A percentile compares a stretch with the other conserved stretches of the same genome.
Evolutionary conservation across 306 rosid genomes (phyloP).

Genomic region (Senna siamea): DNA sequence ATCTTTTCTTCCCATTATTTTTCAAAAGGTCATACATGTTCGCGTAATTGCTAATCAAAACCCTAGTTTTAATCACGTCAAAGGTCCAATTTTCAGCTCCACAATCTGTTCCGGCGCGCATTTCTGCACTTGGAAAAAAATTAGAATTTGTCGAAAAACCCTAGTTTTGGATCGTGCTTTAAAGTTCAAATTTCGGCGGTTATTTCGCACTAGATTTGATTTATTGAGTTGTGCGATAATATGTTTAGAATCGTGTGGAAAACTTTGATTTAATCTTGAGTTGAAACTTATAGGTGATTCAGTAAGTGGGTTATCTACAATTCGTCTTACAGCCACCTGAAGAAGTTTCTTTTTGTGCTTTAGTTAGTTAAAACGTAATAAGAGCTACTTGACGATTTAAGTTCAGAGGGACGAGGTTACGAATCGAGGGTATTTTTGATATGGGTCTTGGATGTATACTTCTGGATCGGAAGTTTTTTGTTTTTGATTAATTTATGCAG

Average conservation of each 20-base stretch:
- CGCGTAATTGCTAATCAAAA: slow-evolving; percentile 46
- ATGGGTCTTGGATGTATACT: slow-evolving; percentile 8
- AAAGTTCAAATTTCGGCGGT: slow-evolving; percentile 34
- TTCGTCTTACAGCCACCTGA: slow-evolving; percentile 5
- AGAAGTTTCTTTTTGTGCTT: slow-evolving; percentile 25
- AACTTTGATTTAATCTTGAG: slow-evolving; percentile 41
- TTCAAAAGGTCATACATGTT: slow-evolving; percentile 20
- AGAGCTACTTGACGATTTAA: slow-evolving; percentile 37
- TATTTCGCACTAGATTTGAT: slow-evolving; percentile 53
- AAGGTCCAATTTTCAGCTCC: slow-evolving; percentile 44
- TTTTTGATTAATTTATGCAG: neutral
- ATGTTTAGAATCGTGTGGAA: slow-evolving; percentile 20
- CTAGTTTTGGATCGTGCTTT: slow-evolving; percentile 57
- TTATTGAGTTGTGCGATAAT: slow-evolving; percentile 32
- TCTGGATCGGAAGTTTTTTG: slow-evolving; percentile 29
- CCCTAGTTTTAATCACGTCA: slow-evolving; percentile 56
- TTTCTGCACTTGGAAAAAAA: slow-evolving; percentile 28
- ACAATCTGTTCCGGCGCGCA: slow-evolving; percentile 33
- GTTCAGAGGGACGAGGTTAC: slow-evolving; percentile 17
- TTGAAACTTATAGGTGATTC: slow-evolving; percentile 39
- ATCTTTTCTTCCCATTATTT: slow-evolving; percentile 23
- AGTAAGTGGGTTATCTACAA: slow-evolving; percentile 38
- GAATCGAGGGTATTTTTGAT: slow-evolving; percentile 9
- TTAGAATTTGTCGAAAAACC: slow-evolving; percentile 58
- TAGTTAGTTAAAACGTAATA: slow-evolving; percentile 35